Conservation (phyloP, 2,329 filamentous ascomycete species). For the Colletotrichum theobromicola region DNA sequence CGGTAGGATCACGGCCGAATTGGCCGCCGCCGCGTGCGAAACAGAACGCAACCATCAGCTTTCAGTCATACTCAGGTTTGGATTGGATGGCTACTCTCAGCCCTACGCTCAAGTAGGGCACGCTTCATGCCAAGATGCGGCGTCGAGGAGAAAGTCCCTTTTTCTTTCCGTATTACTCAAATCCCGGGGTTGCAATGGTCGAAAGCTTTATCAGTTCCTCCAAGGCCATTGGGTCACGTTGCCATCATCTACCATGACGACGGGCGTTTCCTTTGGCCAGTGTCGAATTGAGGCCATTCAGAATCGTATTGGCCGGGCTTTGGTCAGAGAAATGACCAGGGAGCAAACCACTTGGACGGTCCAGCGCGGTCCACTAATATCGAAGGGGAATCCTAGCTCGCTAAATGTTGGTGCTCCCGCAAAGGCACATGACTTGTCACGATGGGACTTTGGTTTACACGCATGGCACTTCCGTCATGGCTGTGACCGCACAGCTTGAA, state of each 20-base stretch:
- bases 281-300: constrained; percentile 3
- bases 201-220: background rate
- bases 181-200: background rate
- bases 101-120: constrained; percentile 4
- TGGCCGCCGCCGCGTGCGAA: background rate
- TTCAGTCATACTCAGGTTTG: background rate
- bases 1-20: background rate
- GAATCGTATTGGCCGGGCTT: background rate
- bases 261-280: background rate
- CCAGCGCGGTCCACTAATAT: background rate
- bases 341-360: background rate
- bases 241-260: background rate
- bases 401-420: background rate
- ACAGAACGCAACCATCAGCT: background rate
- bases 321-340: background rate
- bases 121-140: background rate
- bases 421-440: constrained; percentile 17
- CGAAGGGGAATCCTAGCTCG: background rate
- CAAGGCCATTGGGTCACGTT: background rate
- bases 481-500: background rate
- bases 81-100: background rate
- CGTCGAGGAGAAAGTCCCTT: background rate
- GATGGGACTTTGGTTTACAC: constrained; percentile 19
- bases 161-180: background rate
- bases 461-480: background rate